These are phyloP conservation scores for Thelonectria discophora DNA, from an alignment of 2,329 filamentous ascomycete genomes.

Conservation along the genomic window DNA sequence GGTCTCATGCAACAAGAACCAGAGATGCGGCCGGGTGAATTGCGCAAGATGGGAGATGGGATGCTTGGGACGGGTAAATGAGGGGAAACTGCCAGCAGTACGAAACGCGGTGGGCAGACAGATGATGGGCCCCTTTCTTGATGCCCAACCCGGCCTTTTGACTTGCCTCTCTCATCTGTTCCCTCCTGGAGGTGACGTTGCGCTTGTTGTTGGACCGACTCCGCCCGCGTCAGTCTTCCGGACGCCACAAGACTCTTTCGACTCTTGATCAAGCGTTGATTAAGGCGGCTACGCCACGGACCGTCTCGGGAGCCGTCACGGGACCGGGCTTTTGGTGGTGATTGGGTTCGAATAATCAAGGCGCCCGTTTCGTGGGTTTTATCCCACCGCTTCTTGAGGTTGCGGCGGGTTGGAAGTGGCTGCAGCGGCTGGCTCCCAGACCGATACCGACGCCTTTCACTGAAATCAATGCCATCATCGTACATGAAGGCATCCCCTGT, in stretches of 20 bases:
- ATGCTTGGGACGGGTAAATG: background rate
- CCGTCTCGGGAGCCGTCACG: conserved; percentile 29
- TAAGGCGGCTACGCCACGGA: conserved; percentile 35
- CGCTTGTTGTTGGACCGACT: background rate
- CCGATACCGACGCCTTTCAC: background rate
- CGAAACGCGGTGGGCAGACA: conserved; percentile 24
- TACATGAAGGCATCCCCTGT: background rate
- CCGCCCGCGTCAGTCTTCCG: conserved; percentile 14
- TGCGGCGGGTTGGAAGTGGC: conserved; percentile 22
- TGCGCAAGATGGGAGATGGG: background rate
- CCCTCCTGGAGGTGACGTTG: conserved; percentile 1
- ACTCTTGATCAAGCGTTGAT: no score
- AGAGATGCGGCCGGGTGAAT: conserved; percentile 6
- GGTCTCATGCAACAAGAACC: background rate
- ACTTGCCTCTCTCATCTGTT: no score
- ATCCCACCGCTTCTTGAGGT: no score
- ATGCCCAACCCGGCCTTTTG: background rate
- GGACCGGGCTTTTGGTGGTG: conserved; percentile 18
- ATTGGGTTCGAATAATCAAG: no score
- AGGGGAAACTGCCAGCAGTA: no score
- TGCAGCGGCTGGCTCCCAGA: conserved; percentile 4
- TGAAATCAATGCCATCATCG: background rate
- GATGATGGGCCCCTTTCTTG: conserved; percentile 8
- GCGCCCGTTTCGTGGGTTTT: no score
- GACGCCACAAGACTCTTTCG: conserved; percentile 26